Evolutionary conservation across 108 stramenopile species (phyloP), one percentile per base, ranked within the genome.

Genomic region (Chaetoceros tenuissimus): DNA sequence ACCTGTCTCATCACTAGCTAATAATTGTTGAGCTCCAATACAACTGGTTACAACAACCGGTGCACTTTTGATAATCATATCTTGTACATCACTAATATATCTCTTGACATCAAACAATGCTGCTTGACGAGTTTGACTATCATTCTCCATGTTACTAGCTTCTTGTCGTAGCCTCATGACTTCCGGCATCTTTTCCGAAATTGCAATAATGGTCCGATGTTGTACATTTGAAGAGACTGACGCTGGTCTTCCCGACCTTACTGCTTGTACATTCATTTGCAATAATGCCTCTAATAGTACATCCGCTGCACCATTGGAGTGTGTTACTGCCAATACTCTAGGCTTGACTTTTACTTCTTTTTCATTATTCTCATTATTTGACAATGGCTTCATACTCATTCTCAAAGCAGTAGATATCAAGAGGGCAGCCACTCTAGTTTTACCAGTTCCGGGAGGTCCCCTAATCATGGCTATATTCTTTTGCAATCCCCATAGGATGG

Each of bases 281-380:
- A 82, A 47, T 28, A 86, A 47, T 3, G 81, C 85, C 53, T 78
- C 55, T 18, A 86, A 43, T n/a, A 86, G 27, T 2, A 82, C 81
- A 69, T 86, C 85, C 0, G 85, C 85, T 16, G 85, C 85, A 23
- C 81, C 81, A 34, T 86, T 86, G 24, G 64, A 67, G 44, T 86
- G 85, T 8, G 81, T 63, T 1, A 86, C 85, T 1, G 81, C 85
- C 43, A 86, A 53, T 25, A 86, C 68, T 29, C 80, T 53, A 28
- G 67, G 62, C 34, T n/a, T n/a, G 53, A 1, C 27, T 48, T 17
- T 46, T 49, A 2, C 26, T 52, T 48, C 19, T 17, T 43, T 56
- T 18, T 43, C 52, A 29, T 68, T 26, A 25, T 27, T 27, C 34
- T 34, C 34, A 3, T 44, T 34, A 3, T 52, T 48, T 8, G 3